Base-by-base conservation (phyloP, 441 rosid species). In the Croton setiger region DNA sequence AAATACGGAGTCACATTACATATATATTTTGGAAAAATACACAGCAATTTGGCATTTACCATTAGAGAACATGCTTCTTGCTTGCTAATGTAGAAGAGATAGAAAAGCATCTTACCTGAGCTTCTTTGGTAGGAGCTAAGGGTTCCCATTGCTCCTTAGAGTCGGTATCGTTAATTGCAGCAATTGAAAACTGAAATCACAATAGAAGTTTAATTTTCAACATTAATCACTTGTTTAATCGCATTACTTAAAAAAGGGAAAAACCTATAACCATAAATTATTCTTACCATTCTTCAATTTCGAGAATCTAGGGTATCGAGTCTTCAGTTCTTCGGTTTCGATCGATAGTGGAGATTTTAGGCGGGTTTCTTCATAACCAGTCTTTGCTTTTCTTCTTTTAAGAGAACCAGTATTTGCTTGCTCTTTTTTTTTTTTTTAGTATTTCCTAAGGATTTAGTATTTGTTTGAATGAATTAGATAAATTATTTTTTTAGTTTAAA, bases 101-200 rank as follows among this genome's bases (percentile, higher is more conserved):
- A 39, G 55, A 9, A n/a, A 7, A 15, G 23, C 44, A 23, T 12
- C 68, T 44, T 57, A 71, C 99, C 98, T 93, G 99, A 67, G 98
- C 97, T 86, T 93, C 98, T 81, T 96, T 91, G 72, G 96, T 89
- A 17, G 99, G 98, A 69, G 99, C 98, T 70, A 93, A 75, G 73
- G 98, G 99, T 78, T 93, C 98, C 99, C 98, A 96, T 67, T 91
- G 92, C 37, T 85, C 75, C 56, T 60, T 83, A 18, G 99, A 79
- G 63, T 91, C 94, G 11, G 93, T 86, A 53, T 96, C 99, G 78
- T 96, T 96, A 74, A 96, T 93, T 17, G 99, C 99, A 51, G 97
- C 80, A 72, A 93, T 89, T 60, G 98, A 84, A 82, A 93, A 96
- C 97, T 93, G 88, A 70, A 73, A 53, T 17, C 33, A 3, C 5